A percentile compares a stretch with the other conserved stretches of the same genome.
These are phyloP conservation scores for Leucoagaricus sp. DNA, from an alignment of 1,284 basidiomycete species.

Conservation along the genomic window DNA sequence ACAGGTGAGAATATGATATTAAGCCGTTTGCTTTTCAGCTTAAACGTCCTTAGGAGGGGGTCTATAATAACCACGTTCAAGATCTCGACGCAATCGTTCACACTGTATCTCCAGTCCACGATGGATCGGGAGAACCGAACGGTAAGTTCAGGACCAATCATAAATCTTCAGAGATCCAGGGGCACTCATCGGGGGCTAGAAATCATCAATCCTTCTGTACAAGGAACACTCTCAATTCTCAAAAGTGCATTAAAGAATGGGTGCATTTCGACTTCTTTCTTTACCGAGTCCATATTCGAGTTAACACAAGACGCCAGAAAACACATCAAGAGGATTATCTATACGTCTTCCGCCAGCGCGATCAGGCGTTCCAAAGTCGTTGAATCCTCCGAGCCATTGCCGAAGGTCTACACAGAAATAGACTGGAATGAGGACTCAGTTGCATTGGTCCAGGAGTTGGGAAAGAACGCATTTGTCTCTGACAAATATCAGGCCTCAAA, in stretches of 20 bases:
- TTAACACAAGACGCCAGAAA: conserved; percentile 20
- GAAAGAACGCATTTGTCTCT: conserved; percentile 34
- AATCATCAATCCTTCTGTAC: conserved; percentile 42
- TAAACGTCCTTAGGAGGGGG: conserved; percentile 39
- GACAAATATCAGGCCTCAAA: conserved; percentile 47
- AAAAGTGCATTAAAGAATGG: conserved; percentile 36
- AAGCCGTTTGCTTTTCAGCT: conserved; percentile 31
- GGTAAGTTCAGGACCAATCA: conserved; percentile 16
- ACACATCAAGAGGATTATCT: conserved; percentile 57
- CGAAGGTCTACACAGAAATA: conserved; percentile 40
- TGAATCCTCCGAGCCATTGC: conserved; percentile 31
- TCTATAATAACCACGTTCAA: conserved; percentile 66
- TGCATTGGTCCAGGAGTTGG: conserved; percentile 43
- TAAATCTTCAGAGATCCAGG: background rate
- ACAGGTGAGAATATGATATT: conserved; percentile 27
- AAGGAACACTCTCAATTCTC: conserved; percentile 43
- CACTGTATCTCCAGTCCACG: conserved; percentile 49
- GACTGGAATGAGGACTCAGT: conserved; percentile 62
- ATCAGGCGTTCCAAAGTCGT: conserved; percentile 53
- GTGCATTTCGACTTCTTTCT: conserved; percentile 20
- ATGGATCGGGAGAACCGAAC: conserved; percentile 32
- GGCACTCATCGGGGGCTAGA: conserved; percentile 25
- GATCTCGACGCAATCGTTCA: conserved; percentile 60
- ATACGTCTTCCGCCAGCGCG: conserved; percentile 62
- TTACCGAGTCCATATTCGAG: too few relatives aligned